phyloP scores from a whole-genome alignment of 2,329 filamentous ascomycete genomes.

The Diplodia seriata region DNA sequence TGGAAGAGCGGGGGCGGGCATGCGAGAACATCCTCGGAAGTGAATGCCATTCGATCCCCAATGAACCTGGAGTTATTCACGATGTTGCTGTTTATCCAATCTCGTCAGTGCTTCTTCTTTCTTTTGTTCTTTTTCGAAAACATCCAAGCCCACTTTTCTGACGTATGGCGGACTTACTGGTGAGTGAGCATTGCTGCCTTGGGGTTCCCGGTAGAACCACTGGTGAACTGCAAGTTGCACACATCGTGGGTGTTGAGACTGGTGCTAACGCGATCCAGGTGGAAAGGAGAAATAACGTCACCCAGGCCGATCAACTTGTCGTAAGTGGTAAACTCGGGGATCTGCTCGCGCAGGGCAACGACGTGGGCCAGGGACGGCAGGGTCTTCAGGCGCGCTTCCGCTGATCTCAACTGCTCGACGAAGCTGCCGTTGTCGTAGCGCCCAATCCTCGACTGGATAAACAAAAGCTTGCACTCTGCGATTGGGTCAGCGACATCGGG shows the following conservation, averaged over 20 bases:
- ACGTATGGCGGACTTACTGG: constrained; percentile 38
- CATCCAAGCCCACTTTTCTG: no score
- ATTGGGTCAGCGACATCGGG: constrained; percentile 29
- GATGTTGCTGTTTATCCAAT: constrained; percentile 42
- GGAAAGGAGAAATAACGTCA: constrained; percentile 38
- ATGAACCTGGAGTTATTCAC: constrained; percentile 52
- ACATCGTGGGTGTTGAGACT: constrained; percentile 37
- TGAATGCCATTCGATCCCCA: constrained; percentile 74
- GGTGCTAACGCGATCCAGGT: constrained; percentile 28
- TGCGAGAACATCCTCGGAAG: constrained; percentile 70
- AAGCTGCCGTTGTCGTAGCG: constrained; percentile 68
- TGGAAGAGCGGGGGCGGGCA: constrained; percentile 86
- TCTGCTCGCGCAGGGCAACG: constrained; percentile 43
- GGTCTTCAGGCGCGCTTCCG: constrained; percentile 36
- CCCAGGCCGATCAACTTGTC: constrained; percentile 58
- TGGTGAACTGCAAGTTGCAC: constrained; percentile 49
- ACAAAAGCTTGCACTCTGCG: constrained; percentile 73
- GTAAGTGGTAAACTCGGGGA: constrained; percentile 64
- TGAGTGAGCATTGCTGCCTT: constrained; percentile 51
- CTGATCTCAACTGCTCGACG: constrained; percentile 49
- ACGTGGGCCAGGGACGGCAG: constrained; percentile 40
- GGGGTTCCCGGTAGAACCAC: constrained; percentile 48
- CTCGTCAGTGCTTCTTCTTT: neutral
- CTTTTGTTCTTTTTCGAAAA: neutral
- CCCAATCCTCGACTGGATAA: constrained; percentile 74